Percentiles rank a stretch among this genome's conserved stretches.
These are phyloP conservation scores for Lactarius quietus DNA, from an alignment of 768 basidiomycete genomes.

Conservation along the genomic window DNA sequence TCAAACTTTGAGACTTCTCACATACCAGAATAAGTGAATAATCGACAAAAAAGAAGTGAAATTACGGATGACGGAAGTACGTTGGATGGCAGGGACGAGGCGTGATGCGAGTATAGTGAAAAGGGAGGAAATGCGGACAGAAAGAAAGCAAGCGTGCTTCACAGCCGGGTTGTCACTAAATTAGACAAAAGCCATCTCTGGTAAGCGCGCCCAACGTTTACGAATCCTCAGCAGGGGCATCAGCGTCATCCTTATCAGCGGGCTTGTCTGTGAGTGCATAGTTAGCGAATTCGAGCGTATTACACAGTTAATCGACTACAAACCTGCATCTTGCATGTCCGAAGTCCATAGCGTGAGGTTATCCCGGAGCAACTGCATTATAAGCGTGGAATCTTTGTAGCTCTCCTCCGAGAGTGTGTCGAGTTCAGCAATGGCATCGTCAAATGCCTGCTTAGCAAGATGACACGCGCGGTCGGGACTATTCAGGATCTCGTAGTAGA, in stretches of 20 bases:
- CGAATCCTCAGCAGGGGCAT: slow-evolving; percentile 65
- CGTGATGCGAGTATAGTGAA: slow-evolving; percentile 12
- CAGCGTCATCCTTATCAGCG: slow-evolving; percentile 62
- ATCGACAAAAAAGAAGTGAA: slow-evolving; percentile 20
- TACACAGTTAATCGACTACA: slow-evolving; percentile 31
- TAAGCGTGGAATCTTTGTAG: slow-evolving; percentile 98
- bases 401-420: slow-evolving; percentile 98
- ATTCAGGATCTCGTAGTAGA: slow-evolving; percentile 99
- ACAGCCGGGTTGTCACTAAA: slow-evolving; percentile 12
- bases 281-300: not conserved
- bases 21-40: slow-evolving; percentile 6
- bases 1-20: slow-evolving; percentile 17
- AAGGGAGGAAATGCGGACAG: slow-evolving; percentile 13
- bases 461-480: slow-evolving; percentile 98
- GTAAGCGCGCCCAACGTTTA: slow-evolving; percentile 26
- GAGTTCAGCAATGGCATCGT: slow-evolving; percentile 98
- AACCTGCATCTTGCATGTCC: slow-evolving; percentile 92
- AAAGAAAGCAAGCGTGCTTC: slow-evolving; percentile 22
- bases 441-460: slow-evolving; percentile 98
- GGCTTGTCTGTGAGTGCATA: slow-evolving; percentile 52
- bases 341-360: slow-evolving; percentile 98
- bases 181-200: slow-evolving; percentile 15
- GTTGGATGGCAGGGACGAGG: slow-evolving; percentile 17
- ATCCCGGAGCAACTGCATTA: slow-evolving; percentile 95
- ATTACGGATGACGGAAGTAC: slow-evolving; percentile 21